Evolutionary conservation across 768 basidiomycete genomes (phyloP).

Genomic region (Daedalea quercina): DNA sequence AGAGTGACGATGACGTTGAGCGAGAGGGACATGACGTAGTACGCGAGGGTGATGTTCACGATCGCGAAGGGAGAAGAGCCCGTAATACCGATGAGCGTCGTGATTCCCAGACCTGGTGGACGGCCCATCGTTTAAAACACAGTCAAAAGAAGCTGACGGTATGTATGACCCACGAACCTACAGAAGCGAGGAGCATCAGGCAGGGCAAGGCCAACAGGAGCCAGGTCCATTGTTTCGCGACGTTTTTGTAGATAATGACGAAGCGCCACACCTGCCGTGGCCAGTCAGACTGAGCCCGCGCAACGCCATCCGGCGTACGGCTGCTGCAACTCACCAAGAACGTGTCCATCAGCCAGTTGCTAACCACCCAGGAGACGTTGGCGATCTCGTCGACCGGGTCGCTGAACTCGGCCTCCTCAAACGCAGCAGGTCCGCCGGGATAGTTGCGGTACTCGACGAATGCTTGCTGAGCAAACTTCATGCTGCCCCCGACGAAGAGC

Average conservation of each 20-base stretch:
- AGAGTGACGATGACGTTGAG: constrained; percentile 2
- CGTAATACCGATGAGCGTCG: not conserved
- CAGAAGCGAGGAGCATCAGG: not conserved
- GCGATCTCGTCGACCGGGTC: not conserved
- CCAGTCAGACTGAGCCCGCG: no score
- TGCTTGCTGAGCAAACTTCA: not conserved
- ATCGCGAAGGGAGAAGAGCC: not conserved
- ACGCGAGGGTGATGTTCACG: not conserved
- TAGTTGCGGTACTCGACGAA: not conserved
- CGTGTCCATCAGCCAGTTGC: not conserved
- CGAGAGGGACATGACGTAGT: not conserved
- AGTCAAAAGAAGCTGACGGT: not conserved
- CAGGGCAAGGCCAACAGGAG: not conserved
- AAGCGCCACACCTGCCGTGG: constrained; percentile 4
- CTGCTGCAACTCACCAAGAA: not conserved
- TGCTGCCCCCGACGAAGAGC: not conserved
- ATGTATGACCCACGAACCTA: not conserved
- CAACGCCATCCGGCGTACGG: not conserved
- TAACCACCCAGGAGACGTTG: not conserved
- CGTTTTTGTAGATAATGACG: not conserved
- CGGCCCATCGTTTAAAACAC: not conserved
- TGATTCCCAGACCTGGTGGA: not conserved
- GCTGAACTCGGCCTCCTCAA: not conserved
- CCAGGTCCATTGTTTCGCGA: not conserved
- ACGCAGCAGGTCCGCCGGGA: not conserved